Conservation (phyloP, 78 protist species). For the Polysphondylium violaceum region DNA sequence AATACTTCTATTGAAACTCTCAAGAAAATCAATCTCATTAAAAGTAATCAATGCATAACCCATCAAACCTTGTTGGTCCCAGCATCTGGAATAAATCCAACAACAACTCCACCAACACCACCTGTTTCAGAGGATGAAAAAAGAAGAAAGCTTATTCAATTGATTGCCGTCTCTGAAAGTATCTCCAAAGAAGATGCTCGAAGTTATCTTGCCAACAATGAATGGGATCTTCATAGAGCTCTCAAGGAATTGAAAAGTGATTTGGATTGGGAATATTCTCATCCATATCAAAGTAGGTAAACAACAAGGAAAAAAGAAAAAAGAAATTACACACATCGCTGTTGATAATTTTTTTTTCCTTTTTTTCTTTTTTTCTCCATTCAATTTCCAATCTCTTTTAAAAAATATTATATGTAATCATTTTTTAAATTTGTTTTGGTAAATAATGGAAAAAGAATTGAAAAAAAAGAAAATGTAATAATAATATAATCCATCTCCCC, state of each 20-base stretch:
- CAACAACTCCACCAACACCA: constrained; percentile 21
- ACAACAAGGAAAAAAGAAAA: no score
- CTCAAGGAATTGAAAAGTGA: constrained; percentile 55
- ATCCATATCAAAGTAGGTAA: constrained; percentile 15
- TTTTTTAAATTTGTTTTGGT: no score
- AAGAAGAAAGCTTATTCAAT: constrained; percentile 55
- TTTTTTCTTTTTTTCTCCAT: neutral
- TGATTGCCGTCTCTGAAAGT: constrained; percentile 68
- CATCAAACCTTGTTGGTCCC: constrained; percentile 73
- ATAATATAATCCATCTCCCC: no score
- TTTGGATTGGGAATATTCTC: constrained; percentile 62
- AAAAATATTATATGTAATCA: no score
- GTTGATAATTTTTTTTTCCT: no score
- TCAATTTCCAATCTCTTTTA: neutral
- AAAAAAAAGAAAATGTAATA: no score
- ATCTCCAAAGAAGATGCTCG: constrained; percentile 75
- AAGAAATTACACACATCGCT: no score
- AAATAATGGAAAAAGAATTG: no score
- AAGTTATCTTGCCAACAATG: constrained; percentile 57
- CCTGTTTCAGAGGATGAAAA: constrained; percentile 47
- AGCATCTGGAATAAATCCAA: constrained; percentile 4
- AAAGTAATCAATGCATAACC: constrained; percentile 47
- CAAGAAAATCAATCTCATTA: constrained; percentile 56
- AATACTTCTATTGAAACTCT: constrained; percentile 61
- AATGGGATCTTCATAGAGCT: constrained; percentile 62